Evolutionary conservation across 495 filamentous ascomycete species (phyloP), one percentile per base, ranked within the genome.

Genomic region (Daldinia childiae): DNA sequence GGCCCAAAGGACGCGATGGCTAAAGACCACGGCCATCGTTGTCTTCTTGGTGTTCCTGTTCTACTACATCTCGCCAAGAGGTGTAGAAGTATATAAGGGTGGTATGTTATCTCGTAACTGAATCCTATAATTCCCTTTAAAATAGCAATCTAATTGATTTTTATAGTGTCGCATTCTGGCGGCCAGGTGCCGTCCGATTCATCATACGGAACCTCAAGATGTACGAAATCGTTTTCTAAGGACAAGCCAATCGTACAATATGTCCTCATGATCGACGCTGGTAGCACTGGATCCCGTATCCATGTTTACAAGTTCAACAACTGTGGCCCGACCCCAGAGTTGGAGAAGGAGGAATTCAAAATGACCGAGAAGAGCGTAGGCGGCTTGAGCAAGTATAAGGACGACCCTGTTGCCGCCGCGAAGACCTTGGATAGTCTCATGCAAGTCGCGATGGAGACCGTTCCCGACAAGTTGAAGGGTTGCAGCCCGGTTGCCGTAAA

Each of bases 291-390:
- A 64, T 98, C 95, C 66, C 92, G 95, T 61, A 97, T 99, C 76
- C 95, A 99, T 81, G 94, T 98, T 61, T 99, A 98, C 83, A 90
- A 91, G 66, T 99, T 99, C 88, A 99, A 98, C 84, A 99, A 98
- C 84, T 99, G 95, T 82, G 96, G 94, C 58, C 79, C 90, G 38
- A 94, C 94, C 21, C 95, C 95, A n/a, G 95, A 98, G 82, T 86
- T 99, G 17, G 95, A 99, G 77, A 83, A 89, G 73, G 95, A 99
- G 77, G 85, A 90, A 21, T 99, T 99, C 79, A 88, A 96, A 83
- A 90, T 91, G 89, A 98, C 93, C 17, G 87, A 90, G 74, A 92
- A 91, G 84, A 89, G 77, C 90, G 92, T 72, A 89, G 94, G 73
- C 64, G 95, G 95, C 43, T 80, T 99, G 64, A 97, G 93, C 75